Conservation (phyloP, 257 asterid species). For the Solanum peruvianum region DNA sequence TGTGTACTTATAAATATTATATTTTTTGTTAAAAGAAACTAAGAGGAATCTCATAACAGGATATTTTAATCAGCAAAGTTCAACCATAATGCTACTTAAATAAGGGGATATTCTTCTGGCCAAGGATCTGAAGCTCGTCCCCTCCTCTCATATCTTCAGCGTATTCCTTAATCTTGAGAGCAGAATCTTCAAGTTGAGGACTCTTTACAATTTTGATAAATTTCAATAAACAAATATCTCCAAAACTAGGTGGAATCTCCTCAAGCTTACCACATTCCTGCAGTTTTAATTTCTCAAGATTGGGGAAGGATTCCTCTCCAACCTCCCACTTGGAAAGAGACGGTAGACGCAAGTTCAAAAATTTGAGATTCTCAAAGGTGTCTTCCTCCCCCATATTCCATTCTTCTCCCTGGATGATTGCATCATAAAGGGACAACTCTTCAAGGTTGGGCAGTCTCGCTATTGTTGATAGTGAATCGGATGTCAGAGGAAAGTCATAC, state of each 20-base stretch:
- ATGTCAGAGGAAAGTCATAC: neutral
- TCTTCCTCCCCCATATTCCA: neutral
- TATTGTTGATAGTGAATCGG: neutral
- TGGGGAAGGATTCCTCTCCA: neutral
- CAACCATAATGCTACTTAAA: too few species aligned
- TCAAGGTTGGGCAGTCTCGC: neutral
- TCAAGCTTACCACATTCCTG: accelerated
- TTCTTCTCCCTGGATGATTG: neutral
- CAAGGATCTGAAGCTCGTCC: neutral
- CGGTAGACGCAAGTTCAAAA: accelerated
- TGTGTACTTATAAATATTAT: too few species aligned
- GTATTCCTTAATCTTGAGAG: neutral
- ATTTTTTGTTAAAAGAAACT: too few species aligned
- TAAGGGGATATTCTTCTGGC: too few species aligned
- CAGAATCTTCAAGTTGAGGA: neutral
- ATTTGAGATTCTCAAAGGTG: neutral
- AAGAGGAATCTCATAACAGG: neutral
- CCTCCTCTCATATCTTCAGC: neutral
- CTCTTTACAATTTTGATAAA: too few species aligned
- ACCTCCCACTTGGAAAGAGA: neutral
- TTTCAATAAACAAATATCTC: neutral
- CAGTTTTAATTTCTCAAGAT: neutral
- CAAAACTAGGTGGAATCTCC: neutral
- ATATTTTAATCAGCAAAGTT: too few species aligned
- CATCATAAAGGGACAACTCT: accelerated